Evolutionary conservation across 306 rosid species (phyloP).

Genomic region (Quercus parvula): DNA sequence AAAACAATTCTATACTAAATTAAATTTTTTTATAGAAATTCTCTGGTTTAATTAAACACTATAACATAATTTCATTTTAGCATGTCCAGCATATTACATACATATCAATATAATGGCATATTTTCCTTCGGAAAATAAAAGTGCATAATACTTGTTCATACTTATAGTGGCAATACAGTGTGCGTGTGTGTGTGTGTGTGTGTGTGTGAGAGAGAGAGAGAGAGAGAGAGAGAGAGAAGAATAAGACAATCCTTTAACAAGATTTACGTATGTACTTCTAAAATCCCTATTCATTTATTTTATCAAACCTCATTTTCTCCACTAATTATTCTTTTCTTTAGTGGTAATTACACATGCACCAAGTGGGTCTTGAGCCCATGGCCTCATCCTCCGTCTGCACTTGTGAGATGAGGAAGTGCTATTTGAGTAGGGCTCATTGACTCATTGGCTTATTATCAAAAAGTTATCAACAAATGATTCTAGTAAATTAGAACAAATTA

Average conservation of each 20-base stretch:
- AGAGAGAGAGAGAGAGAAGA: background rate
- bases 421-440: too few species aligned
- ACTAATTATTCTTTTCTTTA: background rate
- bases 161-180: background rate
- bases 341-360: too few species aligned
- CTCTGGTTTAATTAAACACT: background rate
- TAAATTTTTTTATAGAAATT: background rate
- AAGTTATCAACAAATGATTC: background rate
- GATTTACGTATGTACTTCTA: background rate
- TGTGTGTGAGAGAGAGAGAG: background rate
- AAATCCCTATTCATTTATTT: background rate
- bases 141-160: background rate
- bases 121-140: background rate
- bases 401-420: too few species aligned
- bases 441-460: background rate
- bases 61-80: background rate
- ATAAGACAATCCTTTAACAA: background rate
- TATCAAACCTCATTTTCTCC: background rate
- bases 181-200: background rate
- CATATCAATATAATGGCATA: background rate
- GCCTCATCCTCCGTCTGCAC: too few species aligned
- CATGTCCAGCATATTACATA: background rate
- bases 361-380: too few species aligned
- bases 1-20: background rate
- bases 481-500: background rate